Evolutionary conservation across 805 yeast genomes (phyloP).

Genomic region (Candida peoriensis): DNA sequence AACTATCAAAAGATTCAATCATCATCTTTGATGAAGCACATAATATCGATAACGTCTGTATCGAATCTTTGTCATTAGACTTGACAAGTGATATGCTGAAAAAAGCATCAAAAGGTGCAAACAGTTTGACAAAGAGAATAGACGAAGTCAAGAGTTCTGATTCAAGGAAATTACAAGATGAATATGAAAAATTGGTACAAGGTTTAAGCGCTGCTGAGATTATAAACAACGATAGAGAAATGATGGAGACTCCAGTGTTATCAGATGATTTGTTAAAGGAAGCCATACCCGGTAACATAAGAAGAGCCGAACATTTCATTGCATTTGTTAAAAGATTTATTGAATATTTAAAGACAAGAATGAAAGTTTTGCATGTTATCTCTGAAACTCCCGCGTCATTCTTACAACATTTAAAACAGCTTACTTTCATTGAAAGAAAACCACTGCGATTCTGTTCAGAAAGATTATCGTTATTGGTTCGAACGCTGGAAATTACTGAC

Average conservation of each 20-base stretch:
- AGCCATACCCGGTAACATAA: conserved; percentile 94
- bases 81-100: conserved; percentile 85
- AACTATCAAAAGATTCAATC: conserved; percentile 86
- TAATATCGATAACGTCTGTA: conserved; percentile 97
- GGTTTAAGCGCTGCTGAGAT: conserved; percentile 84
- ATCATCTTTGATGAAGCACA: conserved; percentile 98
- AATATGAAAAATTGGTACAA: conserved; percentile 84
- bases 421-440: conserved; percentile 88
- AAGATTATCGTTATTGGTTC: conserved; percentile 77
- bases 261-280: conserved; percentile 83
- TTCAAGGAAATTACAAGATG: conserved; percentile 78
- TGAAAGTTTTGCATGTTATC: conserved; percentile 95
- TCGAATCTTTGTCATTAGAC: conserved; percentile 89
- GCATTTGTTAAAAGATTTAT: conserved; percentile 89
- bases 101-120: conserved; percentile 84
- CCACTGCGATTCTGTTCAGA: conserved; percentile 92
- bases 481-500: conserved; percentile 82
- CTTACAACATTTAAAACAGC: conserved; percentile 84
- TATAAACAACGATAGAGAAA: conserved; percentile 54
- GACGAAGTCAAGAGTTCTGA: conserved; percentile 80
- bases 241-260: conserved; percentile 83
- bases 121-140: conserved; percentile 71
- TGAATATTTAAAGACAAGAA: conserved; percentile 91
- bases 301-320: conserved; percentile 95
- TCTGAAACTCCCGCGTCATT: conserved; percentile 97